phyloP scores from a whole-genome alignment of 116 monocot genomes.

The Iris pallida region DNA sequence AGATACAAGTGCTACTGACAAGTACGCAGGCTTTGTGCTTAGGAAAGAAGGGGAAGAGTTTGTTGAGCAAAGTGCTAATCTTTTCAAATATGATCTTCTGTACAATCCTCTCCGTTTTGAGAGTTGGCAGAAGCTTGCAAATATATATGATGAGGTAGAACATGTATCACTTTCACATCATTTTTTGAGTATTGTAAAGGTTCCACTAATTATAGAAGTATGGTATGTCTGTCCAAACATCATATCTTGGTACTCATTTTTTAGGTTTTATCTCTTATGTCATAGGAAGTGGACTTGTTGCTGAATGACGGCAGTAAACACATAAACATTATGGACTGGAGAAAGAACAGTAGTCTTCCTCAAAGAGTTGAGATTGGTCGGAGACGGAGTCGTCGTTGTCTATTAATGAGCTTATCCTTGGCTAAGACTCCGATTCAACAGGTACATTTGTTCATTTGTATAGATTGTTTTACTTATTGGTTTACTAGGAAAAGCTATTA shows the following conservation, averaged over 20 bases:
- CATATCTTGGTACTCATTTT: neutral
- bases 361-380: conserved; percentile 90
- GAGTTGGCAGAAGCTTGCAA: conserved; percentile 99
- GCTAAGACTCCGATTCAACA: conserved; percentile 61
- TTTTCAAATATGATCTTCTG: conserved; percentile 91
- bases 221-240: neutral
- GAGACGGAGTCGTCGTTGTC: conserved; percentile 76
- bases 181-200: neutral
- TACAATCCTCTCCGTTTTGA: conserved; percentile 94
- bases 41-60: conserved; percentile 92
- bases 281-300: conserved; percentile 88
- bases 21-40: conserved; percentile 93
- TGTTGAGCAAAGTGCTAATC: conserved; percentile 82
- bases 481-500: too few species aligned
- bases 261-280: conserved; percentile 9
- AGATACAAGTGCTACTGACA: conserved; percentile 93
- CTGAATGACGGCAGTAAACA: conserved; percentile 99
- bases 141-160: conserved; percentile 91
- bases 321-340: conserved; percentile 75
- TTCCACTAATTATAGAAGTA: neutral
- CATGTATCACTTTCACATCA: neutral
- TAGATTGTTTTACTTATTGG: too few species aligned
- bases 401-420: conserved; percentile 85
- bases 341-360: conserved; percentile 54
- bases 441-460: conserved; percentile 18